These are phyloP conservation scores for Anthoceros angustus DNA, from an alignment of 225 moss, liverwort and hornwort species.

Conservation along the genomic window DNA sequence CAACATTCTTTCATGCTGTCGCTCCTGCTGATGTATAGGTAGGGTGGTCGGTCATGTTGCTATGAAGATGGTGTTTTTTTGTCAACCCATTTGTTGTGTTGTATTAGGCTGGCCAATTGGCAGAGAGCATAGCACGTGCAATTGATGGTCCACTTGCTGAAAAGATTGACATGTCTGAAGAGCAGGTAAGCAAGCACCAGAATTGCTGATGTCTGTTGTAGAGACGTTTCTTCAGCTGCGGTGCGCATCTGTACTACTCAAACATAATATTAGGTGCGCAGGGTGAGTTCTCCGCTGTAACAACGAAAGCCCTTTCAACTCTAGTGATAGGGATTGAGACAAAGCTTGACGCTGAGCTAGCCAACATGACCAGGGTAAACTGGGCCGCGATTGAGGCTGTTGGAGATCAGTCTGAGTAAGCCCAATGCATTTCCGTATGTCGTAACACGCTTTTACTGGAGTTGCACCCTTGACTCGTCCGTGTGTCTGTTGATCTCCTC, in stretches of 20 bases:
- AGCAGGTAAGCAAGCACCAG: slow-evolving; percentile 41
- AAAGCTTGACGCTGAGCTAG: slow-evolving; percentile 81
- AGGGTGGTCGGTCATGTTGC: too few species aligned
- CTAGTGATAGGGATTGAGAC: slow-evolving; percentile 91
- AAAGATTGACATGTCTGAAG: slow-evolving; percentile 99
- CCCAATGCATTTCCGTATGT: too few species aligned
- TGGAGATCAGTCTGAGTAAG: slow-evolving; percentile 98
- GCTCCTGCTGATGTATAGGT: slow-evolving; percentile 8
- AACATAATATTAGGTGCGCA: slow-evolving; percentile 13
- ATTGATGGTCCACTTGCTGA: slow-evolving; percentile 95
- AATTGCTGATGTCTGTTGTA: neutral
- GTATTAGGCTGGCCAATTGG: slow-evolving; percentile 75
- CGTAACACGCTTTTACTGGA: neutral
- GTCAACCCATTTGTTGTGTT: slow-evolving; percentile 1
- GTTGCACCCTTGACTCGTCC: neutral
- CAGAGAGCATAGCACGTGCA: slow-evolving; percentile 86
- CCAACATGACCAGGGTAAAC: slow-evolving; percentile 91
- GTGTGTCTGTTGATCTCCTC: neutral
- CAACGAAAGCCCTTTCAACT: slow-evolving; percentile 90
- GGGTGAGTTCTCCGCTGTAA: slow-evolving; percentile 98
- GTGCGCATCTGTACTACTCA: neutral
- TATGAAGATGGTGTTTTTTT: neutral
- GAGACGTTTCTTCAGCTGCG: neutral
- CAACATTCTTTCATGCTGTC: too few species aligned
- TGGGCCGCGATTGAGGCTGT: slow-evolving; percentile 97